Evolutionary conservation across 192 early-diverging fungal genomes (phyloP).

Genomic region (Phlyctochytrium bullatum): DNA sequence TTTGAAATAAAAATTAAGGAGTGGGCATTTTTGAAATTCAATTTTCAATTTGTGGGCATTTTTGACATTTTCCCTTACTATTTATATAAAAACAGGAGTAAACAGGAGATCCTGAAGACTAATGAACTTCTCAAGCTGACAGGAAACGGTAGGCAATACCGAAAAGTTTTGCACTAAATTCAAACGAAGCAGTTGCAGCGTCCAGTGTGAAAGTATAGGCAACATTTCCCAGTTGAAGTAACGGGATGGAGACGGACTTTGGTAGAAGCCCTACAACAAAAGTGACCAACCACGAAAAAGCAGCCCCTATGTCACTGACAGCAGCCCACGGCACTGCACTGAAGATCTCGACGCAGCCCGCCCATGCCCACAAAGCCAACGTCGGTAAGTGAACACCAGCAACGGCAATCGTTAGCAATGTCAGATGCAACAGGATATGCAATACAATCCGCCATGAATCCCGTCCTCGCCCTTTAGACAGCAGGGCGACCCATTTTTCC

Average conservation of each 20-base stretch:
- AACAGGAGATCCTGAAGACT: too few species aligned
- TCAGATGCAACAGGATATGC: neutral
- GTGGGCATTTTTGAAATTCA: too few species aligned
- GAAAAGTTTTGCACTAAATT: too few species aligned
- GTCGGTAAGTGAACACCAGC: neutral
- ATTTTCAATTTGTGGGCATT: too few species aligned
- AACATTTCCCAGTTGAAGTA: neutral
- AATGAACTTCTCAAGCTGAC: too few species aligned
- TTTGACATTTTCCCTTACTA: too few species aligned
- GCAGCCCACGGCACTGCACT: neutral
- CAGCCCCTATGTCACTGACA: neutral
- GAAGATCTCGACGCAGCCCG: neutral
- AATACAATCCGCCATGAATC: neutral
- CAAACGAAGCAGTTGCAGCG: too few species aligned
- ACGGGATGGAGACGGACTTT: neutral
- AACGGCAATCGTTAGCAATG: neutral
- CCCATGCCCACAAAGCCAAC: neutral
- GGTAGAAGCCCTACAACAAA: neutral
- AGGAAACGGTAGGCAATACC: too few species aligned
- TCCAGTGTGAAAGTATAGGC: too few species aligned
- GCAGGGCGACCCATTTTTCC: neutral
- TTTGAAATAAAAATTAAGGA: too few species aligned
- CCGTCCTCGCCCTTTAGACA: neutral
- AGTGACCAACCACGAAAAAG: neutral
- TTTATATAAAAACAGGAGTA: too few species aligned